Percentiles rank a stretch among this genome's conserved stretches.
Evolutionary conservation across 2,329 filamentous ascomycete genomes (phyloP).

Genomic region (Trichoderma polysporum): DNA sequence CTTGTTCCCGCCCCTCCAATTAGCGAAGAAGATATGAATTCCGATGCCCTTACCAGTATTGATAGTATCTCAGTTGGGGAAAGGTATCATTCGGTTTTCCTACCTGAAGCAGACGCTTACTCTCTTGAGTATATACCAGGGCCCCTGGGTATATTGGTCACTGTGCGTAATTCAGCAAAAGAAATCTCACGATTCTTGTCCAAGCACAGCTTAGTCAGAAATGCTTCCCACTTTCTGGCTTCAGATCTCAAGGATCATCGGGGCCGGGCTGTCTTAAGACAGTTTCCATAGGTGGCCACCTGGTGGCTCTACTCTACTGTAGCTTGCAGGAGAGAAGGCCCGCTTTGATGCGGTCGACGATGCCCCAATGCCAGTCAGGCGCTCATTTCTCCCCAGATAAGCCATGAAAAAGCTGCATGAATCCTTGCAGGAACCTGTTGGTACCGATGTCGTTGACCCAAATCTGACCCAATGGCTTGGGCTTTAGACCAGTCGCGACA

Average conservation of each 20-base stretch:
- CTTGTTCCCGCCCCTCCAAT: conserved; percentile 20
- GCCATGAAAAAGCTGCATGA: conserved; percentile 13
- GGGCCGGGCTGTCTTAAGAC: not conserved
- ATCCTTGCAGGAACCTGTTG: conserved; percentile 5
- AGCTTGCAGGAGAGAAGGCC: conserved; percentile 5
- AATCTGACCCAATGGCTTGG: conserved; percentile 10
- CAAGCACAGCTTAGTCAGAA: not conserved
- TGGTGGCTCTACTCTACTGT: not conserved
- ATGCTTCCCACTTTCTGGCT: not conserved
- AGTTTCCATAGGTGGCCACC: not conserved
- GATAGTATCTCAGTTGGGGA: not conserved
- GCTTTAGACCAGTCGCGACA: conserved; percentile 3
- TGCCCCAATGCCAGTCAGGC: conserved; percentile 18
- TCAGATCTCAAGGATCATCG: not conserved
- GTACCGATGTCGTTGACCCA: not conserved
- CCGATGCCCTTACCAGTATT: not conserved
- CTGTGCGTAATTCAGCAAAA: not conserved
- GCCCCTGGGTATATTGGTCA: not conserved
- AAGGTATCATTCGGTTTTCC: not conserved
- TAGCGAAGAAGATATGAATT: conserved; percentile 5
- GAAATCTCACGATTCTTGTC: not conserved
- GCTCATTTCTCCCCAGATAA: conserved; percentile 13
- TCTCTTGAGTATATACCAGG: not conserved
- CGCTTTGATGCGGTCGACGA: conserved; percentile 11
- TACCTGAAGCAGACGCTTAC: conserved; percentile 7